Base-by-base conservation (phyloP, 2,329 filamentous ascomycete genomes). In the Gyromitra esculenta region DNA sequence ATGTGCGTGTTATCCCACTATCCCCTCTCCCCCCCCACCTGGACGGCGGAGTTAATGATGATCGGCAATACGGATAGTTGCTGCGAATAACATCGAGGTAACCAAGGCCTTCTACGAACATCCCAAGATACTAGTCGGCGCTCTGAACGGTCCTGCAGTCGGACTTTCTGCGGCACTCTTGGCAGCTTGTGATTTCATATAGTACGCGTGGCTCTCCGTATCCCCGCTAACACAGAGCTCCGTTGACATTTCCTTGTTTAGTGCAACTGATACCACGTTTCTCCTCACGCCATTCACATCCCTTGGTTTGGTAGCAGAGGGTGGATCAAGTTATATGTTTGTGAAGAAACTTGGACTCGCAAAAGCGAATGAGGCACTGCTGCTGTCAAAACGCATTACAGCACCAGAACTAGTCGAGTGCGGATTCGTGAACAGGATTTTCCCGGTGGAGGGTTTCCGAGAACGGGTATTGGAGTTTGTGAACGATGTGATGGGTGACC, bases 71-170 rank as follows among this genome's bases (percentile, higher is more conserved):
- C 43, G 50, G 66, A 86, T 83, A 82, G 97, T 98, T 84, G 91
- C 93, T 9, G 87, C 91, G 80, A 91, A 92, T 87, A 98, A 98
- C 86, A 88, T 97, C 73, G 92, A 97, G 87, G 88, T 93, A 81
- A 96, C 94, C 1, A 91, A 93, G 81, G 91, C 93, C 81, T 97
- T 98, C 86, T 94, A 96, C 86, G 91, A 90, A 13, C 96, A 98
- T 85, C 92, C 94, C 81, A 97, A 98, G 85, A 92, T 98, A 84
- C 91, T 98, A 31, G 88, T 98, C 76, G 91, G 91, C 0, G 96
- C 93, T 0, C 90, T 98, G 79, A 98, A 98, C 85, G 96, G 95
- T 1, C 96, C 96, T 5, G 94, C 90, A 9, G 88, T 99, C 68
- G 96, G 96, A 5, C 90, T 98, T 41, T 92, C 91, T 1, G 96